Evolutionary conservation across 768 basidiomycete genomes (phyloP).

Genomic region (Suillus ampliporus): DNA sequence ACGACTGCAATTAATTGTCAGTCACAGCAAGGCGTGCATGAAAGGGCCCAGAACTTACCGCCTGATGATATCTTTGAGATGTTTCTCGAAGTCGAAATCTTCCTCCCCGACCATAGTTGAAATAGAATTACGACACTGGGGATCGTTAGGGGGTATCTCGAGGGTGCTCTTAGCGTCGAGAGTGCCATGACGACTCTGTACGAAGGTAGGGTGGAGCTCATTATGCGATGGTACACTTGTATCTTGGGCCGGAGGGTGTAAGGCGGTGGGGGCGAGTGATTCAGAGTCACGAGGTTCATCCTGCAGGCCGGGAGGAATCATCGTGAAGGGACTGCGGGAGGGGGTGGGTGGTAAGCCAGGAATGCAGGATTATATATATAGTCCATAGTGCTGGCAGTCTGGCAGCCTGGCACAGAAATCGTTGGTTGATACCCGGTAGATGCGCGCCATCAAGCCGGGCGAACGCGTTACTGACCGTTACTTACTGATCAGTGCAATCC

Average conservation of each 20-base stretch:
- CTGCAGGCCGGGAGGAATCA: background rate
- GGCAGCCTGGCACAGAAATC: too few relatives aligned
- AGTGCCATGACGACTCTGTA: too few relatives aligned
- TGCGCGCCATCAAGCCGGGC: background rate
- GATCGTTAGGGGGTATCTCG: background rate
- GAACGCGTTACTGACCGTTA: background rate
- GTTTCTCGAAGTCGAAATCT: conserved; percentile 17
- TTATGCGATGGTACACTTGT: background rate
- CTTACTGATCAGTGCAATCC: background rate
- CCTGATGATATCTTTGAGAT: conserved; percentile 22
- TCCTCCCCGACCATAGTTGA: background rate
- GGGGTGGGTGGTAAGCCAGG: background rate
- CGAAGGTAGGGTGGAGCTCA: background rate
- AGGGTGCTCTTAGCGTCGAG: too few relatives aligned
- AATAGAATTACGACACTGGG: background rate
- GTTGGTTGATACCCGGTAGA: too few relatives aligned
- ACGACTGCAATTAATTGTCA: conserved; percentile 28
- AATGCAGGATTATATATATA: background rate
- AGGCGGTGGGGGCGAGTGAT: background rate
- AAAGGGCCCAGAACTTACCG: conserved; percentile 15
- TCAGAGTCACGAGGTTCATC: background rate
- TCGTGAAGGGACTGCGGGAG: background rate
- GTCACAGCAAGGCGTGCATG: background rate
- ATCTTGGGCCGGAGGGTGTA: too few relatives aligned
- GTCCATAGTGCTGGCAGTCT: too few relatives aligned